These are phyloP conservation scores for Calonectria crousiana DNA, from an alignment of 2,329 filamentous ascomycete genomes.

Conservation along the genomic window DNA sequence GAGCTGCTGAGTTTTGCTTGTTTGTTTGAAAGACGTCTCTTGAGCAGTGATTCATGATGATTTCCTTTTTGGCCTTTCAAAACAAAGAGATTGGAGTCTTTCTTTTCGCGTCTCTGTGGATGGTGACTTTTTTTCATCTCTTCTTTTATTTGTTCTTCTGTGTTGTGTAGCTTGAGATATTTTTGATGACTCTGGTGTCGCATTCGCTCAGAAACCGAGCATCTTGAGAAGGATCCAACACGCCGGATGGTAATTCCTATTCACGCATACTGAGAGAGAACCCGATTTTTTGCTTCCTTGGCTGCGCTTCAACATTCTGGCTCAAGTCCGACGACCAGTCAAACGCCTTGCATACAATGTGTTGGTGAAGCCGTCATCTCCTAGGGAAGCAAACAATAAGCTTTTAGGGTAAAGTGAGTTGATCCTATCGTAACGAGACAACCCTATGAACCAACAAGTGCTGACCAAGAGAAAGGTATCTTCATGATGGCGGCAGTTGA, in stretches of 20 bases:
- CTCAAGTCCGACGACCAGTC: too few relatives aligned
- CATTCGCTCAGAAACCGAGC: background rate
- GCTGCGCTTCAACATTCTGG: too few relatives aligned
- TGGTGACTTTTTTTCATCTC: background rate
- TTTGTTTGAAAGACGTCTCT: background rate
- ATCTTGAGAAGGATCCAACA: background rate
- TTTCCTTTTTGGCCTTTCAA: background rate
- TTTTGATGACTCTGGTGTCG: background rate
- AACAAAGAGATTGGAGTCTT: background rate
- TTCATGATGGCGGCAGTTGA: too few relatives aligned
- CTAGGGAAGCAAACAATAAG: too few relatives aligned
- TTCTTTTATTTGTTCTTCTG: background rate
- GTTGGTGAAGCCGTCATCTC: too few relatives aligned
- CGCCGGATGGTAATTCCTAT: background rate
- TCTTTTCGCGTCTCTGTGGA: background rate
- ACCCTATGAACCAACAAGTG: too few relatives aligned
- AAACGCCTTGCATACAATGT: too few relatives aligned
- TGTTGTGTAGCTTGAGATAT: background rate
- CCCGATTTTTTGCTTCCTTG: too few relatives aligned
- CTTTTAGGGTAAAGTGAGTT: too few relatives aligned
- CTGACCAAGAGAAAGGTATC: too few relatives aligned
- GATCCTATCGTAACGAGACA: too few relatives aligned
- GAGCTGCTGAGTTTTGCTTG: background rate
- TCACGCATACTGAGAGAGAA: background rate
- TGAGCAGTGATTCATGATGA: background rate